Evolutionary conservation across 2,329 filamentous ascomycete genomes (phyloP).

Genomic region (Fusarium drepaniforme): DNA sequence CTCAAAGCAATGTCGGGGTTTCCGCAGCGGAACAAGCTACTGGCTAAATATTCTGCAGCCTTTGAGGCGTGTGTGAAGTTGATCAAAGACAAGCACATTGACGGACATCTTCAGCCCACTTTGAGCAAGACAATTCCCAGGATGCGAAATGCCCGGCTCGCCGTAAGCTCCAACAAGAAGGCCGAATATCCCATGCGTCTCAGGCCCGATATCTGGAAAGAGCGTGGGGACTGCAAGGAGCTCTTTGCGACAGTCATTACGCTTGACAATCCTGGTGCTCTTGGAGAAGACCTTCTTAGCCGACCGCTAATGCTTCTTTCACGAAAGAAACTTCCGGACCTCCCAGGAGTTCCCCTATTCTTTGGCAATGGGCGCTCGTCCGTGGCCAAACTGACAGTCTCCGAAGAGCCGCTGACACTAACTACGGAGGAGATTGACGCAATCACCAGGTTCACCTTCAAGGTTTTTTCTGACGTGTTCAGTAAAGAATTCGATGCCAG

Average conservation of each 20-base stretch:
- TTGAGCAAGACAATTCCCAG: constrained; percentile 78
- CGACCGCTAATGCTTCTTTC: constrained; percentile 79
- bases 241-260: constrained; percentile 74
- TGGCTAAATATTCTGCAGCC: constrained; percentile 90
- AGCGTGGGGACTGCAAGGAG: constrained; percentile 50
- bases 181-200: constrained; percentile 80
- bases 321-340: constrained; percentile 69
- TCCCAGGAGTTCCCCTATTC: constrained; percentile 79
- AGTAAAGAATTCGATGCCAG: constrained; percentile 84
- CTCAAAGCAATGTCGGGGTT: constrained; percentile 75
- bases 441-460: constrained; percentile 80
- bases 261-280: constrained; percentile 65
- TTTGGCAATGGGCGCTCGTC: constrained; percentile 75
- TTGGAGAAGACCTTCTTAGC: constrained; percentile 65
- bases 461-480: constrained; percentile 86
- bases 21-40: constrained; percentile 75
- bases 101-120: constrained; percentile 80
- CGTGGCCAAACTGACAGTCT: constrained; percentile 62
- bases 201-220: constrained; percentile 82
- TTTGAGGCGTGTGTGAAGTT: constrained; percentile 84
- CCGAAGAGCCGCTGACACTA: constrained; percentile 59
- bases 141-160: constrained; percentile 89
- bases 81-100: constrained; percentile 73
- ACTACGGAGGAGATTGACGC: constrained; percentile 59
- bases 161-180: constrained; percentile 82